phyloP scores from a whole-genome alignment of 805 yeast genomes.

The Zygotorulaspora florentina region DNA sequence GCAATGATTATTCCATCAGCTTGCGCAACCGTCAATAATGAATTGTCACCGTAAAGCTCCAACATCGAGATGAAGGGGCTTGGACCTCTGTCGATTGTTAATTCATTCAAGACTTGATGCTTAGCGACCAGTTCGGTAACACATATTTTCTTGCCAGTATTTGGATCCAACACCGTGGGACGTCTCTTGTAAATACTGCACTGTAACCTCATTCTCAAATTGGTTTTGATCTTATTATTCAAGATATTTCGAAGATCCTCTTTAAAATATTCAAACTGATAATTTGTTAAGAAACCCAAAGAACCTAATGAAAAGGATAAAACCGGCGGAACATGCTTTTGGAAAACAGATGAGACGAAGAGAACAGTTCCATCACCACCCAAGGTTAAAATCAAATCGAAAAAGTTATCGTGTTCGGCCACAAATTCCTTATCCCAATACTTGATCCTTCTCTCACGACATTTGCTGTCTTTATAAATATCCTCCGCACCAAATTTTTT shows the following conservation, averaged over 20 bases:
- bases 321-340: slow-evolving; percentile 84
- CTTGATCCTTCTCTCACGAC: slow-evolving; percentile 43
- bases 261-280: slow-evolving; percentile 69
- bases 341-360: slow-evolving; percentile 82
- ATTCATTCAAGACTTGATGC: slow-evolving; percentile 80
- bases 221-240: slow-evolving; percentile 67
- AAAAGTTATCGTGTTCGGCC: slow-evolving; percentile 37
- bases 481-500: slow-evolving; percentile 59
- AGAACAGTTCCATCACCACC: slow-evolving; percentile 98
- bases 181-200: slow-evolving; percentile 60
- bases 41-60: slow-evolving; percentile 84
- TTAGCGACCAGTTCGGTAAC: slow-evolving; percentile 41
- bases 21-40: slow-evolving; percentile 80
- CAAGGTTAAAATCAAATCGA: slow-evolving; percentile 78
- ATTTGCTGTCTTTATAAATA: slow-evolving; percentile 41
- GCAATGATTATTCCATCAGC: slow-evolving; percentile 92
- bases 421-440: slow-evolving; percentile 70
- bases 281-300: slow-evolving; percentile 86
- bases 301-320: slow-evolving; percentile 87
- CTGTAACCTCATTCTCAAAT: slow-evolving; percentile 81
- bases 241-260: slow-evolving; percentile 53
- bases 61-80: slow-evolving; percentile 87
- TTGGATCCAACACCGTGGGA: slow-evolving; percentile 34
- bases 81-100: slow-evolving; percentile 91
- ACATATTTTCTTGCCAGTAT: slow-evolving; percentile 43